Conservation (phyloP, 495 filamentous ascomycete species). For the Neurospora sp. region DNA sequence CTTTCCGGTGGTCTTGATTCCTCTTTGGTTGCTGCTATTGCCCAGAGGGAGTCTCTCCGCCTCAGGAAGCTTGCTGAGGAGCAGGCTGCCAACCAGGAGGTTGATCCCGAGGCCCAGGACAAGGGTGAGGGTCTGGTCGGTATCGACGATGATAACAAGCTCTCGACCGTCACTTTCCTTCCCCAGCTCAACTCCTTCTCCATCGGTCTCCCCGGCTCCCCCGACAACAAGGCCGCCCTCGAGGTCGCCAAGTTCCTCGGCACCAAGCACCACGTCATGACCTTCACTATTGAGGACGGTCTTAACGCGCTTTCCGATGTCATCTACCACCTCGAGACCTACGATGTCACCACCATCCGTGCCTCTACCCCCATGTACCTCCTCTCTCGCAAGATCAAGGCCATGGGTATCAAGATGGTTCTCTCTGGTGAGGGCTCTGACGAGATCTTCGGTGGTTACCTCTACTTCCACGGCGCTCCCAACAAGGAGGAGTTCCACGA, state of each 20-base stretch:
- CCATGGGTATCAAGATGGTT: conserved; percentile 98
- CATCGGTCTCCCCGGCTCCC: conserved; percentile 83
- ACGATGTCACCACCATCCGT: conserved; percentile 96
- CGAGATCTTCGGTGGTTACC: conserved; percentile 96
- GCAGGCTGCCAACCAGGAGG: conserved; percentile 30
- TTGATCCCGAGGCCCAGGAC: conserved; percentile 35
- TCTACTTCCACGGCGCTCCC: conserved; percentile 95
- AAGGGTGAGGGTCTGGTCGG: conserved; percentile 67
- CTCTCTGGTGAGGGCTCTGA: conserved; percentile 92
- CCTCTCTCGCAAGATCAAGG: conserved; percentile 95
- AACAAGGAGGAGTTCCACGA: conserved; percentile 84
- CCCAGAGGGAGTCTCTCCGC: conserved; percentile 78
- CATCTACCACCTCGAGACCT: conserved; percentile 95
- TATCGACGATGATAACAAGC: conserved; percentile 81
- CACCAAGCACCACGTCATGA: conserved; percentile 95
- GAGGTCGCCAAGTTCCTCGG: conserved; percentile 92
- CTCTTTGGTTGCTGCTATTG: conserved; percentile 87
- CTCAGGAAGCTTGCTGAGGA: conserved; percentile 50
- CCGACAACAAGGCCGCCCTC: conserved; percentile 78
- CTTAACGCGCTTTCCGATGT: conserved; percentile 93
- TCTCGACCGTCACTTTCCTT: conserved; percentile 83
- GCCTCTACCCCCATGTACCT: conserved; percentile 99
- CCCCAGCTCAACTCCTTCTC: conserved; percentile 97
- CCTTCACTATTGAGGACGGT: conserved; percentile 93
- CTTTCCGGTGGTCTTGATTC: conserved; percentile 95